Evolutionary conservation across 1,139 yeast species (phyloP).

Genomic region (Kluyveromyces sp.): DNA sequence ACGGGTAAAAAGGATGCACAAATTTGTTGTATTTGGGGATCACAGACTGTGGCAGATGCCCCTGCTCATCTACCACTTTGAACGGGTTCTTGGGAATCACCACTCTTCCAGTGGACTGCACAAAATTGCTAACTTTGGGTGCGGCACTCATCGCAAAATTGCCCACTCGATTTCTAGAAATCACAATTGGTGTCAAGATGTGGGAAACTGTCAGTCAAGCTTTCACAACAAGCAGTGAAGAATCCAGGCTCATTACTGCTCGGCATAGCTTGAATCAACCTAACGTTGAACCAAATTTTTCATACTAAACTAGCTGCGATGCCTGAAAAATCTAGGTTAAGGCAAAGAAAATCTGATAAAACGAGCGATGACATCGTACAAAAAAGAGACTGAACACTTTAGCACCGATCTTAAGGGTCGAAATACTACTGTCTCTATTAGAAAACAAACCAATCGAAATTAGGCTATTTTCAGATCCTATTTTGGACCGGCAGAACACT

Average conservation of each 20-base stretch:
- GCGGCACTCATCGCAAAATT: background rate
- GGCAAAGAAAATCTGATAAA: background rate
- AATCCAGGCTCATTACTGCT: no score
- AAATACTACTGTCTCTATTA: no score
- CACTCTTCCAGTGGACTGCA: background rate
- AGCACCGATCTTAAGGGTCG: no score
- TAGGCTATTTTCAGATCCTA: background rate
- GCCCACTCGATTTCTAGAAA: no score
- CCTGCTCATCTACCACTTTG: conserved; percentile 10
- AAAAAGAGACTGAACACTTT: no score
- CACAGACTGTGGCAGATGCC: conserved; percentile 1
- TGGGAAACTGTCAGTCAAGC: no score
- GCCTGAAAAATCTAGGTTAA: background rate
- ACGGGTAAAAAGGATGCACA: conserved; percentile 22
- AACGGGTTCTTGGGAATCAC: conserved; percentile 3
- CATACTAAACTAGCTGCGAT: background rate
- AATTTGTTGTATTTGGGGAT: conserved; percentile 17
- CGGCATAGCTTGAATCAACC: no score
- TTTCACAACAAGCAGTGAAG: background rate
- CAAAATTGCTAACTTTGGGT: background rate
- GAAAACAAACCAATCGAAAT: no score
- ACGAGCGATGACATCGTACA: background rate
- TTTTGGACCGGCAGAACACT: background rate
- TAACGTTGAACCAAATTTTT: background rate
- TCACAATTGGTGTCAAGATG: no score